Evolutionary conservation across 2,329 filamentous ascomycete species (phyloP).

Genomic region (Ambrosiella beaveri): DNA sequence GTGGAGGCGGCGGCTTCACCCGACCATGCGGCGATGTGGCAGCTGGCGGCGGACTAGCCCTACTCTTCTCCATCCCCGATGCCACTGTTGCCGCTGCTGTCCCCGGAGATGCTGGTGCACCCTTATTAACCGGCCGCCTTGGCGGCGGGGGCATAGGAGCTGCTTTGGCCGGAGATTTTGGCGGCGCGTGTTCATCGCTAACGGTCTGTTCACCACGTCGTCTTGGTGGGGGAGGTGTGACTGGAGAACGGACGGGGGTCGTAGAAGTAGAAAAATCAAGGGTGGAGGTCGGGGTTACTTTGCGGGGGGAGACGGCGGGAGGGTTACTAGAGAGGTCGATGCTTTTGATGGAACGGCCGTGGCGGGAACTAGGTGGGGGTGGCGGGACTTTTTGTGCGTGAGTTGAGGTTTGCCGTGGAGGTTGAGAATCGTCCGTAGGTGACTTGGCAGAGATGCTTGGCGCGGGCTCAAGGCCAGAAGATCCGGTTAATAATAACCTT

Average conservation of each 20-base stretch:
- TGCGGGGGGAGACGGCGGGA: constrained; percentile 16
- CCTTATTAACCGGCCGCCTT: constrained; percentile 12
- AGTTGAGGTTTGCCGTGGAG: constrained; percentile 5
- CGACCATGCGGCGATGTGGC: constrained; percentile 10
- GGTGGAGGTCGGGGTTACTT: constrained; percentile 7
- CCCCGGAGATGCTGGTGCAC: neutral
- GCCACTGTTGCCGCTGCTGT: neutral
- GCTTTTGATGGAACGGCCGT: constrained; percentile 54
- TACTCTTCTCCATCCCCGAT: neutral
- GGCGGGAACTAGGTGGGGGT: constrained; percentile 54
- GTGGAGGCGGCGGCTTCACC: constrained; percentile 24
- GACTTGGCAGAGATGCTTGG: neutral
- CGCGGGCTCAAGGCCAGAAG: constrained; percentile 24
- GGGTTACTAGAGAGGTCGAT: constrained; percentile 24
- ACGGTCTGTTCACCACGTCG: constrained; percentile 35
- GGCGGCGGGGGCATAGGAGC: neutral
- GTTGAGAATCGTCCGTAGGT: neutral
- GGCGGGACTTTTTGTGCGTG: constrained; percentile 44
- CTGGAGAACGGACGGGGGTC: constrained; percentile 21
- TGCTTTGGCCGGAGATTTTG: constrained; percentile 17
- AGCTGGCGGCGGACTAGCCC: neutral
- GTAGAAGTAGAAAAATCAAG: neutral
- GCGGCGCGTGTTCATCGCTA: constrained; percentile 30
- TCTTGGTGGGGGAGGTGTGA: constrained; percentile 35
- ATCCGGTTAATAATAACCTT: constrained; percentile 57